Conservation (phyloP, 1,139 yeast genomes). For the Pichia kudriavzevii region DNA sequence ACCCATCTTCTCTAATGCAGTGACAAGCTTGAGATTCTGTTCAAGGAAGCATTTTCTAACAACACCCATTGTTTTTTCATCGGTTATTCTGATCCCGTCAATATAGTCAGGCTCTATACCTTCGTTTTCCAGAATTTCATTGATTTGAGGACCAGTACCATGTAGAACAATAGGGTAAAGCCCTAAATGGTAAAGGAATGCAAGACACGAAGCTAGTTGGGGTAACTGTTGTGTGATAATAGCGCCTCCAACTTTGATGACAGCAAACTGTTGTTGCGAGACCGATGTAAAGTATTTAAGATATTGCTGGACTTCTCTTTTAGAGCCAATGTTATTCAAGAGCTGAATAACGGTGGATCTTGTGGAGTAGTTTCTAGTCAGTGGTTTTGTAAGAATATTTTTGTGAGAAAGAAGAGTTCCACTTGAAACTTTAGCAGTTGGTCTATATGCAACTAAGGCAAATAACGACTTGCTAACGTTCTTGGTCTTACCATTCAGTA, state of each 20-base stretch:
- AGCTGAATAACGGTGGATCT: slow-evolving; percentile 93
- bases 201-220: slow-evolving; percentile 90
- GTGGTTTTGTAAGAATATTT: not conserved
- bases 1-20: slow-evolving; percentile 92
- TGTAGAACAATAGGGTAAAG: slow-evolving; percentile 93
- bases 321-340: slow-evolving; percentile 90
- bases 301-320: slow-evolving; percentile 96
- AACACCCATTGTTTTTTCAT: slow-evolving; percentile 89
- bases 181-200: slow-evolving; percentile 95
- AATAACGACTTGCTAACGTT: slow-evolving; percentile 6
- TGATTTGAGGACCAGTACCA: slow-evolving; percentile 99
- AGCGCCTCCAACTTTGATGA: slow-evolving; percentile 98
- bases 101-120: slow-evolving; percentile 94
- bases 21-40: slow-evolving; percentile 88
- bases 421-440: not conserved
- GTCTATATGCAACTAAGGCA: slow-evolving; percentile 12
- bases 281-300: slow-evolving; percentile 94
- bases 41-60: slow-evolving; percentile 92
- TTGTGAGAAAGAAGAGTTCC: not conserved
- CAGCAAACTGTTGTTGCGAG: slow-evolving; percentile 93
- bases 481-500: slow-evolving; percentile 7
- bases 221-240: slow-evolving; percentile 90
- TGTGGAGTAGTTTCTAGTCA: slow-evolving; percentile 41
- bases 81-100: slow-evolving; percentile 95
- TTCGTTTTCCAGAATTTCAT: slow-evolving; percentile 83